A percentile compares a stretch with the other conserved stretches of the same genome.
Conservation (phyloP, 768 basidiomycete species). For the Pleurotus djamor region DNA sequence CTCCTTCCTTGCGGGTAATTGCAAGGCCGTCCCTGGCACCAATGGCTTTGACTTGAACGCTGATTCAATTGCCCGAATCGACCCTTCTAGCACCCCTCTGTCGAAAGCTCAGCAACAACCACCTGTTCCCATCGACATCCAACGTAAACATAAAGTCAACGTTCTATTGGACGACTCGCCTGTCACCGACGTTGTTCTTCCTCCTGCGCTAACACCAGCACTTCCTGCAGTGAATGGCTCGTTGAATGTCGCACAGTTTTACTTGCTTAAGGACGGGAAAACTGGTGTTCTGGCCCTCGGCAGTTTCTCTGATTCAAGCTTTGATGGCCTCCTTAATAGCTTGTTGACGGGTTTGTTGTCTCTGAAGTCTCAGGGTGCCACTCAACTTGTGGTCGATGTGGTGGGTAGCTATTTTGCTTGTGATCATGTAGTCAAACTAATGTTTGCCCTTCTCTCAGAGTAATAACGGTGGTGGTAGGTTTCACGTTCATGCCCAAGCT, state of each 20-base stretch:
- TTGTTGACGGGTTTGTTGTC: conserved; percentile 45
- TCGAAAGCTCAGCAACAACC: conserved; percentile 39
- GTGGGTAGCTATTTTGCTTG: conserved; percentile 25
- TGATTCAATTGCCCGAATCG: conserved; percentile 8
- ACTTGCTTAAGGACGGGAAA: conserved; percentile 45
- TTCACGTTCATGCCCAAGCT: background rate
- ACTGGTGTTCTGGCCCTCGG: conserved; percentile 59
- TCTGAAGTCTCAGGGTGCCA: conserved; percentile 45
- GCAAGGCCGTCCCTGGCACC: conserved; percentile 42
- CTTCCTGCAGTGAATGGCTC: conserved; percentile 38
- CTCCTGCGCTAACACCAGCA: conserved; percentile 33
- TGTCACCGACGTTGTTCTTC: conserved; percentile 40
- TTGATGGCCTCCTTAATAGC: conserved; percentile 35
- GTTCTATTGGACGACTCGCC: conserved; percentile 47
- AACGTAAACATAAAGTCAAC: conserved; percentile 39
- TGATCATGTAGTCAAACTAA: background rate
- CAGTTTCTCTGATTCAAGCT: conserved; percentile 49
- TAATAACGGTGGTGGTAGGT: conserved; percentile 47
- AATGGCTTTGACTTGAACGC: conserved; percentile 44
- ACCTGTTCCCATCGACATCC: conserved; percentile 22
- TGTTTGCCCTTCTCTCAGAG: conserved; percentile 17
- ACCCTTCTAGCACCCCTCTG: conserved; percentile 19
- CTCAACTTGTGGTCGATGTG: conserved; percentile 57
- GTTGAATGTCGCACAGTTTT: conserved; percentile 52
- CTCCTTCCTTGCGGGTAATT: conserved; percentile 53